These are phyloP conservation scores for Arthrobotrys sphaeroides DNA, from an alignment of 2,329 filamentous ascomycete species.

Conservation along the genomic window DNA sequence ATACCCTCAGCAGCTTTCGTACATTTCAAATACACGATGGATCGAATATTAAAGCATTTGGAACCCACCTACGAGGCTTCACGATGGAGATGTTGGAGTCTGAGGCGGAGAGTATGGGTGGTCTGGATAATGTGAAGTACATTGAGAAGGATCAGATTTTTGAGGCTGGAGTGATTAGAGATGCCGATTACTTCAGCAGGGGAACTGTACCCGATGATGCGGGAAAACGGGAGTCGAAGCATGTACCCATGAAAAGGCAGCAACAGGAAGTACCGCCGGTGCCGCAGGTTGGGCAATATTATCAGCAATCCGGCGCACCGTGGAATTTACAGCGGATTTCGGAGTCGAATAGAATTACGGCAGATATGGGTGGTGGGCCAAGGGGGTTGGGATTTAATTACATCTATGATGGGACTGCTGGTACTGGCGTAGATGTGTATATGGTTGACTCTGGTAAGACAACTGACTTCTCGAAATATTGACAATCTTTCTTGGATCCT, in stretches of 20 bases:
- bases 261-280: neutral
- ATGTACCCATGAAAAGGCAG: neutral
- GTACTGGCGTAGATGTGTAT: constrained; percentile 39
- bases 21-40: constrained; percentile 24
- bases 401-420: neutral
- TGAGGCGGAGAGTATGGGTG: constrained; percentile 22
- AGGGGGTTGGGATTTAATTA: constrained; percentile 14
- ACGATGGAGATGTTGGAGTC: constrained; percentile 35
- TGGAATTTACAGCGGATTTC: constrained; percentile 42
- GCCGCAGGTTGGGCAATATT: neutral
- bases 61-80: constrained; percentile 30
- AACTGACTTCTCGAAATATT: neutral
- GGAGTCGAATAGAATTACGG: neutral
- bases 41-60: constrained; percentile 24
- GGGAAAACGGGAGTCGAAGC: neutral
- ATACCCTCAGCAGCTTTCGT: neutral
- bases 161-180: neutral
- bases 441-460: constrained; percentile 35
- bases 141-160: constrained; percentile 21
- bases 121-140: neutral
- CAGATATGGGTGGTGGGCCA: neutral
- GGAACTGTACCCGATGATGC: neutral
- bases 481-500: too few species aligned
- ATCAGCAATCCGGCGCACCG: constrained; percentile 12
- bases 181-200: neutral